Base-by-base conservation (phyloP, 2,329 filamentous ascomycete species). In the Pestalotiopsis sp. region DNA sequence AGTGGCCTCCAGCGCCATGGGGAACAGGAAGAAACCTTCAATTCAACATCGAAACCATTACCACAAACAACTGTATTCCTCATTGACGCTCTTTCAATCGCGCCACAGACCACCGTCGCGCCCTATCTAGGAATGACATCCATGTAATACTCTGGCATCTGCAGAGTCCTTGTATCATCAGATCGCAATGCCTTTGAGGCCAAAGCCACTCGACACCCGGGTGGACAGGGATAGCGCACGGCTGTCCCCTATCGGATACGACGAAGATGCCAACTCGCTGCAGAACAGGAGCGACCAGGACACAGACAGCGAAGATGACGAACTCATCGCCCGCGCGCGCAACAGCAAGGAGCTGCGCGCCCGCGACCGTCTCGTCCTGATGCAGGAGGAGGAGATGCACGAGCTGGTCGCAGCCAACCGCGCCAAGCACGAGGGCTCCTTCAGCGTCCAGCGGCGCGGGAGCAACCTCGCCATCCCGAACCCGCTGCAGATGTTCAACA, bases 261-360 rank as follows among this genome's bases (percentile, higher is more conserved):
- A 93, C 73, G 90, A 90, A 74, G 92, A 93, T 78, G 90, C 89
- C 66, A 82, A 87, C 13, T 92, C 91, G 6, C 81, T 93, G 57
- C 87, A 90, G 74, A 90, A 86, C 74, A 87, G 87, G 71, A 90
- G 87, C 81, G 91, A 92, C 75, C 91, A 93, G 78, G 91, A 93
- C 76, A 91, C 89, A 68, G 92, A 94, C 77, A 92, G 90, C 80
- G 91, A 93, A 73, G 92, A 94, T 78, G 91, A 94, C 78, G 85
- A 92, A 75, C 84, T 93, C 66, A 82, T 92, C 70, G 83, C 86
- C 69, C 87, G 87, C 9, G 90, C 90, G 41, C 87, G 91, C 62
- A 92, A 90, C 72, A 93, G 90, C 75, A 83, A 87, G 67, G 92
- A 94, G 78, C 84, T 94, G 68, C 87, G 89, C 49, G 87, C 89